Evolutionary conservation across 2,329 filamentous ascomycete species (phyloP).

Genomic region (Trichoderma asperellum): DNA sequence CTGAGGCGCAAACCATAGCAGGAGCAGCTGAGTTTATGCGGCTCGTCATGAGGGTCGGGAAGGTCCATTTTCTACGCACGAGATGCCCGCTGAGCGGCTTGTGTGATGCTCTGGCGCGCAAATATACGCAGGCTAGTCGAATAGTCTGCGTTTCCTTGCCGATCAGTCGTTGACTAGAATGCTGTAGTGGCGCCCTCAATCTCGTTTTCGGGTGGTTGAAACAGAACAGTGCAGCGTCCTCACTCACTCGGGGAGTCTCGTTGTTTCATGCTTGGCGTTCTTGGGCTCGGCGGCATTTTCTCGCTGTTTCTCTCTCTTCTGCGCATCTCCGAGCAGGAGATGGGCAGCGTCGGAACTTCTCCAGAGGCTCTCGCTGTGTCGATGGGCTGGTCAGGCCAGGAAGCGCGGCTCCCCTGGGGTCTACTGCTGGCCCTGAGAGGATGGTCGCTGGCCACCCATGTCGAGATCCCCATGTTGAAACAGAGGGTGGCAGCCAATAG

Average conservation of each 20-base stretch:
- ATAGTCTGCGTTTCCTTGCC: neutral
- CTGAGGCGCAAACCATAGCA: neutral
- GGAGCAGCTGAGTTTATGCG: neutral
- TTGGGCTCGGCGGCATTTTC: slow-evolving; percentile 15
- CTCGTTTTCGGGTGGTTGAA: slow-evolving; percentile 8
- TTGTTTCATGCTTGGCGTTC: slow-evolving; percentile 27
- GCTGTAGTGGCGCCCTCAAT: neutral
- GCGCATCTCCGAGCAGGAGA: slow-evolving; percentile 13
- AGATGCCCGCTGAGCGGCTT: neutral
- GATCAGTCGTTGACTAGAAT: neutral
- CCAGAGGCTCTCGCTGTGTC: slow-evolving; percentile 7
- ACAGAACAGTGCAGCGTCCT: neutral
- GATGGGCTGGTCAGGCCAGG: slow-evolving; percentile 3
- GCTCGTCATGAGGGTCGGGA: neutral
- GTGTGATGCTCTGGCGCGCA: neutral
- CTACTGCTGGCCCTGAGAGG: neutral
- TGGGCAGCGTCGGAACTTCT: slow-evolving; percentile 4
- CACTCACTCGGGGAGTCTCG: slow-evolving; percentile 29
- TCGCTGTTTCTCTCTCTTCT: neutral
- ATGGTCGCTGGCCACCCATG: slow-evolving; percentile 15
- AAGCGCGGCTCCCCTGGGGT: neutral
- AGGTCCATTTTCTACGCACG: neutral
- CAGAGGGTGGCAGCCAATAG: slow-evolving; percentile 16
- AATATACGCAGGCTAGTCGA: neutral
- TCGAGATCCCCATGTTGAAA: slow-evolving; percentile 17